Base-by-base conservation (phyloP, 305 asterid species). In the Fraxinus paxiana region DNA sequence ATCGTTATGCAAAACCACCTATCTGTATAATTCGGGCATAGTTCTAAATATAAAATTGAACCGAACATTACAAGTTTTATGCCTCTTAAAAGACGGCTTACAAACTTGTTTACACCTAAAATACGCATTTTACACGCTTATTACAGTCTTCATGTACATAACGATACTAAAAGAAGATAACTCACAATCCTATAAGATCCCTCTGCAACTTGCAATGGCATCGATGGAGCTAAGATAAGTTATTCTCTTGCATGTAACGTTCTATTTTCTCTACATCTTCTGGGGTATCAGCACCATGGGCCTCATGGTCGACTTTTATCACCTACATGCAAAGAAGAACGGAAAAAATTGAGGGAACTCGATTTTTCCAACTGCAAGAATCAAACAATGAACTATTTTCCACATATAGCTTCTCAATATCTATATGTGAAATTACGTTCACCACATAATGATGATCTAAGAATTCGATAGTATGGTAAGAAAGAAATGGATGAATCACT, bases 261-360 rank as follows among this genome's bases (percentile, higher is more conserved):
- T 93, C 97, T 61, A 92, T 88, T 84, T 88, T 93, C 46, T 76
- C 94, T 28, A 90, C 87, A 65, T 93, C 97, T 86, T 89, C 97
- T 0, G 93, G 90, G 78, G 88, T 86, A 81, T 92, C 97, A 61
- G 90, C 93, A 43, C 97, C 93, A 6, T 92, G 97, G 48, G 90
- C 82, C 10, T 92, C 97, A 41, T 92, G 90, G 73, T 89, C 91
- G 15, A 93, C 97, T 81, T 90, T 89, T 77, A 93, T 93, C 86
- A 89, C 97, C 92, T 89, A 80, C 65, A 26, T 3, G 38, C 7
- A 72, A 51, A 34, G 17, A 2, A 28, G 31, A 75, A 17, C 0
- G 31, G 15, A 41, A 5, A n/a, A 24, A 4, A 24, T 80, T 73
- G 30, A 46, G 34, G 38, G 24, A 31, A 59, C 56, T 73, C 37